Evolutionary conservation across 768 basidiomycete genomes (phyloP).

Genomic region (Tricholoma terreum): DNA sequence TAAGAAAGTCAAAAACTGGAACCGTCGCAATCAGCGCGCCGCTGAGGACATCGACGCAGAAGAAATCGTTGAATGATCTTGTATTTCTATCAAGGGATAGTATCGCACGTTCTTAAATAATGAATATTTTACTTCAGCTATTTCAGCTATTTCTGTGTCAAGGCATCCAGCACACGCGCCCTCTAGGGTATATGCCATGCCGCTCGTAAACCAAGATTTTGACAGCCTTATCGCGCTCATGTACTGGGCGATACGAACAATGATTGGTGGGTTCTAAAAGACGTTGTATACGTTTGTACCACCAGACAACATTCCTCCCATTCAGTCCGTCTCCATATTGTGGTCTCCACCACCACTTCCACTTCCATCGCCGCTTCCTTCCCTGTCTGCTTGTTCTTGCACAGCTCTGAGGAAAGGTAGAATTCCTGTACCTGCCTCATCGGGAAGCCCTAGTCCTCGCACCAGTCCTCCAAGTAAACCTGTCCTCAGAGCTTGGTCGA

Average conservation of each 20-base stretch:
- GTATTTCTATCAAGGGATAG: not conserved
- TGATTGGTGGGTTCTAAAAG: no score
- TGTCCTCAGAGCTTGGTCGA: slow-evolving; percentile 83
- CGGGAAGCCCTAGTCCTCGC: slow-evolving; percentile 74
- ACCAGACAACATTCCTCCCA: not conserved
- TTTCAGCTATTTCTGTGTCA: no score
- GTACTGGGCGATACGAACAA: no score
- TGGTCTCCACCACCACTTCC: not conserved
- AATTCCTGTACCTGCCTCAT: slow-evolving; percentile 77
- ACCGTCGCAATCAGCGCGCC: slow-evolving; percentile 48
- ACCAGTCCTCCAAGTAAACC: slow-evolving; percentile 77
- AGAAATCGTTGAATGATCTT: slow-evolving; percentile 43
- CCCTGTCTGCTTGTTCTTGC: slow-evolving; percentile 66
- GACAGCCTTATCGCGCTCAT: no score
- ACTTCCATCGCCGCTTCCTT: slow-evolving; percentile 42
- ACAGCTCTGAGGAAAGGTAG: slow-evolving; percentile 79
- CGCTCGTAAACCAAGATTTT: no score
- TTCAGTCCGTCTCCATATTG: slow-evolving; percentile 76
- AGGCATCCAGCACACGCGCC: no score
- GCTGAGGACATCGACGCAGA: slow-evolving; percentile 61
- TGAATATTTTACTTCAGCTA: not conserved
- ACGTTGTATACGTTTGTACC: not conserved
- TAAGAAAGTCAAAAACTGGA: slow-evolving; percentile 57
- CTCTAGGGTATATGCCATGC: no score
- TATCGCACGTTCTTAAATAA: slow-evolving; percentile 12